A percentile compares a stretch with the other conserved stretches of the same genome.
Conservation (phyloP, 352 stramenopile species). For the Phytopythium aichiense region DNA sequence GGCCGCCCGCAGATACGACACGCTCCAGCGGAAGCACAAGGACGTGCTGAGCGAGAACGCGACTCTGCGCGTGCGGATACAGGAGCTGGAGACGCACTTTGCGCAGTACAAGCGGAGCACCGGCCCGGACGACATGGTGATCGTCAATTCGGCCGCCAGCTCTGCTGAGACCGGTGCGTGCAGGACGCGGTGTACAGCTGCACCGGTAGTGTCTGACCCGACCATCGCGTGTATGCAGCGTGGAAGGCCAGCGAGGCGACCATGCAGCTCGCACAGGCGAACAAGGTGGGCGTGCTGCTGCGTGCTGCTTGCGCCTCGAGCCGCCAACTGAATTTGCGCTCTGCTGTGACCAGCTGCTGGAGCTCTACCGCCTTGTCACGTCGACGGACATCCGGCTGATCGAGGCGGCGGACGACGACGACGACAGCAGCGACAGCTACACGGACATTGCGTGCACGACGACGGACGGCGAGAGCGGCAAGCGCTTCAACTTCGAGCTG, state of each 20-base stretch:
- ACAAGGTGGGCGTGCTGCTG: slow-evolving; percentile 42
- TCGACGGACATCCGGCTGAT: slow-evolving; percentile 78
- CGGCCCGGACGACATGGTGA: slow-evolving; percentile 31
- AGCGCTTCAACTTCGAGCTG: slow-evolving; percentile 74
- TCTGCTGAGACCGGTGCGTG: slow-evolving; percentile 19
- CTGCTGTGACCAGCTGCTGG: slow-evolving; percentile 42
- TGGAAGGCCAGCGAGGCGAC: slow-evolving; percentile 38
- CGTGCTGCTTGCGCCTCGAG: not conserved
- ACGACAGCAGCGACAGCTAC: slow-evolving; percentile 31
- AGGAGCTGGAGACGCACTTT: slow-evolving; percentile 54
- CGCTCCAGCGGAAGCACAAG: slow-evolving; percentile 20
- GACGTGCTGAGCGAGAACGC: slow-evolving; percentile 33
- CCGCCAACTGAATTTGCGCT: slow-evolving; percentile 2
- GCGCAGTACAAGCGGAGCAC: slow-evolving; percentile 41
- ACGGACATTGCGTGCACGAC: slow-evolving; percentile 68
- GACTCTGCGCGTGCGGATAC: slow-evolving; percentile 34
- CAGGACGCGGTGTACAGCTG: not conserved
- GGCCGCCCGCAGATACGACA: slow-evolving; percentile 19
- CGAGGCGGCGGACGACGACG: slow-evolving; percentile 49
- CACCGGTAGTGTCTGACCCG: not conserved
- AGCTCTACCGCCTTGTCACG: slow-evolving; percentile 74
- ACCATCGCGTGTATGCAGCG: slow-evolving; percentile 7
- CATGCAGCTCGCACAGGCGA: slow-evolving; percentile 58
- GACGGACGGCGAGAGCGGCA: slow-evolving; percentile 59
- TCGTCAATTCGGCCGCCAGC: slow-evolving; percentile 26